Percentiles rank a stretch among this genome's conserved stretches.
Conservation (phyloP, 768 basidiomycete species). For the Candolleomyces efflorescens region DNA sequence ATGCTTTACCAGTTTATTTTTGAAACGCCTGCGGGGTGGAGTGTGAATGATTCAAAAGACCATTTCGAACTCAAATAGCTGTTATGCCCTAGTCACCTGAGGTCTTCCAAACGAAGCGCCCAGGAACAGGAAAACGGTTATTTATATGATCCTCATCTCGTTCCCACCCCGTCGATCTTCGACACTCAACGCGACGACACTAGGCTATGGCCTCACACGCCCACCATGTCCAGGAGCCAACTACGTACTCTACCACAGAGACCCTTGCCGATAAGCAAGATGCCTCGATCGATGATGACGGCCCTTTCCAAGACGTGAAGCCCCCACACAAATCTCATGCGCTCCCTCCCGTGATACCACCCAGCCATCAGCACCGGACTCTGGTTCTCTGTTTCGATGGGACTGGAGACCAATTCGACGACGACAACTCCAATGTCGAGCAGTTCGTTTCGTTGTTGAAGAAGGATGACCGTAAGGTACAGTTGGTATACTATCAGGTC, state of each 20-base stretch:
- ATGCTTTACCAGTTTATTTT: too few species aligned
- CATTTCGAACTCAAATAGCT: too few species aligned
- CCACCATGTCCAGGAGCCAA: slow-evolving; percentile 15
- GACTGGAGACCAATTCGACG: slow-evolving; percentile 48
- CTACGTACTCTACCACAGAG: slow-evolving; percentile 14
- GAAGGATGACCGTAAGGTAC: slow-evolving; percentile 47
- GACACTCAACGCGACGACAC: too few species aligned
- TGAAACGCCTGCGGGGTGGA: too few species aligned
- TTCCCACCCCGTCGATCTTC: too few species aligned
- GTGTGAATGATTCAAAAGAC: too few species aligned
- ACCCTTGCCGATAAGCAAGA: slow-evolving; percentile 11
- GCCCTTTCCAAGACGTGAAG: slow-evolving; percentile 9
- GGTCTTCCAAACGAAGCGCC: too few species aligned
- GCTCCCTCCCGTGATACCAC: slow-evolving; percentile 32
- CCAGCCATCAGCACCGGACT: slow-evolving; percentile 33
- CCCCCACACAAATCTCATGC: slow-evolving; percentile 16
- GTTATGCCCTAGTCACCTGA: too few species aligned
- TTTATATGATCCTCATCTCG: too few species aligned
- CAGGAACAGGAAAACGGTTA: too few species aligned
- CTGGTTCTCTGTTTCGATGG: slow-evolving; percentile 56
- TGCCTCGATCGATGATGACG: not conserved
- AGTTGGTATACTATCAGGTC: slow-evolving; percentile 59
- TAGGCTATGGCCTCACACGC: not conserved
- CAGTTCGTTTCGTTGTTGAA: slow-evolving; percentile 45
- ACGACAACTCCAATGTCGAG: slow-evolving; percentile 53